Percentiles rank a stretch among this genome's conserved stretches.
Evolutionary conservation across 768 basidiomycete species (phyloP).

Genomic region (Hypholoma sublateritium): DNA sequence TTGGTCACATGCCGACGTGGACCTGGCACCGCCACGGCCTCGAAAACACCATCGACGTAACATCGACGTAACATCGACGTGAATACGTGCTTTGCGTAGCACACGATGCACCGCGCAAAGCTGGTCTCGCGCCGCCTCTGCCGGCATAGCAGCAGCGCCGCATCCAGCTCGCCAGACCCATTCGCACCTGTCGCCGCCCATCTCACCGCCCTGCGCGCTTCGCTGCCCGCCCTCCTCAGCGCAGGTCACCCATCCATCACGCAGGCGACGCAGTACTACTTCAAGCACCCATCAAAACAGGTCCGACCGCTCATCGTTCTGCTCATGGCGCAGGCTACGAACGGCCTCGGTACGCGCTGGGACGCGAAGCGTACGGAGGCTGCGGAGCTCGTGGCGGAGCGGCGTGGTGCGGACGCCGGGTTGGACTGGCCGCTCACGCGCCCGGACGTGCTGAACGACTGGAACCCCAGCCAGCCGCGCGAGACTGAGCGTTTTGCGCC

Average conservation of each 20-base stretch:
- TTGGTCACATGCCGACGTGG: no score
- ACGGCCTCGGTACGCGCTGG: constrained; percentile 76
- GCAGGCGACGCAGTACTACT: constrained; percentile 91
- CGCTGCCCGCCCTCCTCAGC: constrained; percentile 72
- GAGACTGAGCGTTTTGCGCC: constrained; percentile 56
- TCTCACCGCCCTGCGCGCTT: constrained; percentile 63
- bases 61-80: no score
- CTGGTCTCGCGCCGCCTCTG: not conserved
- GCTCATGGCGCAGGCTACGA: constrained; percentile 85
- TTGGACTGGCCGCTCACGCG: constrained; percentile 74
- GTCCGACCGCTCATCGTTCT: constrained; percentile 86
- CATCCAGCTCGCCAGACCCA: constrained; percentile 49
- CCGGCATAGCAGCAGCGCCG: not conserved
- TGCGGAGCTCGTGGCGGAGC: constrained; percentile 32
- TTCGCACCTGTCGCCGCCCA: constrained; percentile 67
- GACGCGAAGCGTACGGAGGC: constrained; percentile 54
- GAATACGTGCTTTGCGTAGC: no score
- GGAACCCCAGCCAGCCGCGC: constrained; percentile 76
- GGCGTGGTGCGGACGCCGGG: constrained; percentile 34
- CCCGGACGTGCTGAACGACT: constrained; percentile 81
- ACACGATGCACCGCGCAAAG: no score
- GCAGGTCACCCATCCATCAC: constrained; percentile 83
- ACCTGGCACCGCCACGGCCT: no score
- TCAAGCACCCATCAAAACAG: constrained; percentile 87
- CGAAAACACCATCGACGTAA: no score